Conservation (phyloP, 2,329 filamentous ascomycete genomes). For the Zymoseptoria crescenta region DNA sequence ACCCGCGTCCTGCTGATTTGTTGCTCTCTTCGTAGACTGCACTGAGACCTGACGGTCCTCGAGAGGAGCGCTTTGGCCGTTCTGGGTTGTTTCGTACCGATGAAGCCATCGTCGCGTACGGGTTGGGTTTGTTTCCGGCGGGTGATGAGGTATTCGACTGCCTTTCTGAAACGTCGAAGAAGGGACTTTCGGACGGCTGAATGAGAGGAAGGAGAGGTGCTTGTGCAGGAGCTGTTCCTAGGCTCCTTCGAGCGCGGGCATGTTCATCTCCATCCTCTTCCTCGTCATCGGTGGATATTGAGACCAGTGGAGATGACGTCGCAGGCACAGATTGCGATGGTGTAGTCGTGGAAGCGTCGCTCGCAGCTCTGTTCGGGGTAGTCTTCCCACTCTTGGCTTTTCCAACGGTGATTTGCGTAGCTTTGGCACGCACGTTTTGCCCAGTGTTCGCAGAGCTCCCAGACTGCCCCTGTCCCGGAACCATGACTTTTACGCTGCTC, state of each 20-base stretch:
- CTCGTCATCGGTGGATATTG: conserved; percentile 20
- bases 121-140: conserved; percentile 25
- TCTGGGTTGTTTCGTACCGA: conserved; percentile 18
- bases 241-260: conserved; percentile 22
- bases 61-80: conserved; percentile 6
- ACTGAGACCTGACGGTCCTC: conserved; percentile 28
- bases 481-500: conserved; percentile 6
- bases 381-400: conserved; percentile 6
- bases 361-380: conserved; percentile 1
- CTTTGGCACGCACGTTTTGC: conserved; percentile 27
- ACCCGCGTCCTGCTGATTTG: conserved; percentile 24
- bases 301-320: conserved; percentile 27
- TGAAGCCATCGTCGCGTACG: conserved; percentile 32
- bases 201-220: conserved; percentile 14
- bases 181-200: conserved; percentile 25
- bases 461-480: conserved; percentile 5
- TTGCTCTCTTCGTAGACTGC: conserved; percentile 42
- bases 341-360: conserved; percentile 18
- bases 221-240: conserved; percentile 15
- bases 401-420: conserved; percentile 40
- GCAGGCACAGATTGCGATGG: conserved; percentile 18
- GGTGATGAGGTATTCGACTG: conserved; percentile 10
- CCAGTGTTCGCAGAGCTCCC: conserved; percentile 2
- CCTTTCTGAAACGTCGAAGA: conserved; percentile 28
- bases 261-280: conserved; percentile 26